phyloP scores from a whole-genome alignment of 331 rosid species.

The Stylosanthes scabra region DNA sequence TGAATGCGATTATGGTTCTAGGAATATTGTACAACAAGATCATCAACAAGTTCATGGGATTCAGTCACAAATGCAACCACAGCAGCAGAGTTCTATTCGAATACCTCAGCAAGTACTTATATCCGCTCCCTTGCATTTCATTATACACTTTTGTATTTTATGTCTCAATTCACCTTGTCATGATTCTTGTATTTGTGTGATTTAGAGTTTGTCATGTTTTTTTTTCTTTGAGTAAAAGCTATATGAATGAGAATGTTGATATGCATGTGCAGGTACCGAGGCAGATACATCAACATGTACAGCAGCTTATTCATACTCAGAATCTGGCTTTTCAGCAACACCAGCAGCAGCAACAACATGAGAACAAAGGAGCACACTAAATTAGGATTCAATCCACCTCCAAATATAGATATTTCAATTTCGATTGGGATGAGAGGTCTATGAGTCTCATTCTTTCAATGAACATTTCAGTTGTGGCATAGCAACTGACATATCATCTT shows the following conservation, averaged over 20 bases:
- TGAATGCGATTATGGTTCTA: conserved; percentile 75
- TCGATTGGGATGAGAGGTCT: too few relatives aligned
- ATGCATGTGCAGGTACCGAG: conserved; percentile 62
- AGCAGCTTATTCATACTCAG: conserved; percentile 66
- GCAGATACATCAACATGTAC: conserved; percentile 83
- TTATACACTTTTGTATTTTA: background rate
- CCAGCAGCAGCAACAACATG: conserved; percentile 58
- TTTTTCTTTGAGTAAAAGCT: background rate
- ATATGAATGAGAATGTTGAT: conserved; percentile 19
- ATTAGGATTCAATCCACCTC: too few relatives aligned
- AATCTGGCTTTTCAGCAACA: conserved; percentile 64
- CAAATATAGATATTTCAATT: too few relatives aligned
- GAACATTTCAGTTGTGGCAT: too few relatives aligned
- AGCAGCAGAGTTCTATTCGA: conserved; percentile 69
- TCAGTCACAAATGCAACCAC: conserved; percentile 73
- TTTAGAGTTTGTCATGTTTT: too few relatives aligned
- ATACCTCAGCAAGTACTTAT: conserved; percentile 70
- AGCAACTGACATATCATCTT: too few relatives aligned
- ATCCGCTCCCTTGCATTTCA: conserved; percentile 33
- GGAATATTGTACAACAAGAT: conserved; percentile 62
- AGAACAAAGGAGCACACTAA: too few relatives aligned
- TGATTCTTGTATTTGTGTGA: conserved; percentile 2
- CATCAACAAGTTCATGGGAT: conserved; percentile 71
- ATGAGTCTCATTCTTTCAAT: too few relatives aligned
- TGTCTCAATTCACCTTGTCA: conserved; percentile 15